A percentile compares a stretch with the other conserved stretches of the same genome.
Conservation (phyloP, 352 stramenopile species). For the Phytophthora chlamydospora region DNA sequence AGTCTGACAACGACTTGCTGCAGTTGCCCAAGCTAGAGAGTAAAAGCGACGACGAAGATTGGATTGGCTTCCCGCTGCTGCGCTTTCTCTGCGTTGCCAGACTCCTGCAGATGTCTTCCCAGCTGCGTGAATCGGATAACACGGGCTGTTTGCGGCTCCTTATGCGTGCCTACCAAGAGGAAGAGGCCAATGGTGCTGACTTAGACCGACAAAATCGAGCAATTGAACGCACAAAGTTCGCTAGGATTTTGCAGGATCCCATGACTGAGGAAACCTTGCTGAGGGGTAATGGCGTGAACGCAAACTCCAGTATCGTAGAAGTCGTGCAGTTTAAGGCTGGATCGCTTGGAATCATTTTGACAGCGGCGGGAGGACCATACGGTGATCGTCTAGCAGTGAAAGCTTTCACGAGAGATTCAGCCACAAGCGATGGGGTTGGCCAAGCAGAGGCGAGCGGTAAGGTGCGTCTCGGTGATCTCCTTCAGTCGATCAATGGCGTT, state of each 20-base stretch:
- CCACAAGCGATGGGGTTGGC: slow-evolving; percentile 35
- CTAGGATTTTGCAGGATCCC: slow-evolving; percentile 67
- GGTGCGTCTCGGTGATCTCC: slow-evolving; percentile 64
- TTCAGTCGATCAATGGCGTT: slow-evolving; percentile 86
- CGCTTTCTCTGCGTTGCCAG: slow-evolving; percentile 74
- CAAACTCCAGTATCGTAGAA: slow-evolving; percentile 38
- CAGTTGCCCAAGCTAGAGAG: slow-evolving; percentile 40
- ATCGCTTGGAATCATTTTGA: slow-evolving; percentile 76
- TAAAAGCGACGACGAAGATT: slow-evolving; percentile 29
- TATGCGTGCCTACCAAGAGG: slow-evolving; percentile 63
- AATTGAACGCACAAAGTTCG: slow-evolving; percentile 50
- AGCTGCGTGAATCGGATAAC: slow-evolving; percentile 64
- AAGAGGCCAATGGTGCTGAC: slow-evolving; percentile 7
- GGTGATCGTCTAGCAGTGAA: slow-evolving; percentile 73
- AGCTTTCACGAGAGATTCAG: slow-evolving; percentile 62
- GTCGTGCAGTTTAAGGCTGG: slow-evolving; percentile 69
- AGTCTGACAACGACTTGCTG: slow-evolving; percentile 41
- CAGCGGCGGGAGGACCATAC: slow-evolving; percentile 50
- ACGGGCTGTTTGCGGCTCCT: slow-evolving; percentile 76
- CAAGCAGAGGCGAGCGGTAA: slow-evolving; percentile 70
- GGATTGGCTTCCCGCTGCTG: slow-evolving; percentile 71
- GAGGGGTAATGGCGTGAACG: slow-evolving; percentile 1
- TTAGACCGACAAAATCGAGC: slow-evolving; percentile 20
- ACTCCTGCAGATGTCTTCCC: slow-evolving; percentile 58
- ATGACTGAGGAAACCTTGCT: slow-evolving; percentile 41